Base-by-base conservation (phyloP, 176 grass and related monocot species). In the Tillandsia fasciculata region DNA sequence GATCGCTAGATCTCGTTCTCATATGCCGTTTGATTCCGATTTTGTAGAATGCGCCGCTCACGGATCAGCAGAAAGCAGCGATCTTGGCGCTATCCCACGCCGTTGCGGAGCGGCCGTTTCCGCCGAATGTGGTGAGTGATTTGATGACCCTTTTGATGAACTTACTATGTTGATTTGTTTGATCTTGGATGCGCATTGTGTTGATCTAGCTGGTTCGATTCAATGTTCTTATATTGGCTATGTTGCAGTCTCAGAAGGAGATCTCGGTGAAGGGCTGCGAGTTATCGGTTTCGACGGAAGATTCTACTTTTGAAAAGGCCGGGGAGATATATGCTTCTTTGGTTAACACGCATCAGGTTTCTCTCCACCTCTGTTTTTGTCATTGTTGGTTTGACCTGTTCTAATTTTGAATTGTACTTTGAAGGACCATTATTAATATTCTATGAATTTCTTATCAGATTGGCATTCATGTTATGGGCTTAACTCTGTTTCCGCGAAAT, bases 311-410 rank as follows among this genome's bases (percentile, higher is more conserved):
- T 23, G 85, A 91, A 68, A 80, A 86, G 42, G 80, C 83, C 48
- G 85, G 78, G 68, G 77, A 83, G 20, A 81, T 82, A 70, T 85
- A 91, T 91, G 88, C 88, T 14, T 80, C 86, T 75, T 86, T 96
- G 75, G 83, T 88, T 50, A 96, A 96, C 74, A 96, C 88, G 51
- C 92, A 96, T 54, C 92, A 96, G 88, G 92, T 91, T 63, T 48
- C 57, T 48, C 15, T 2, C 12, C 13, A 26, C 50, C 48, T 77
- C 48, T 26, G 14, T 58, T 72, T 49, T 79, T 27, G 14, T 69
- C 61, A 42, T 63, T 57, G 23, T 18, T 26, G 26, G 54, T 54
- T 13, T 3, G 64, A 69, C 69, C 24, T 10, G 12, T 23, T 53
- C 65, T 9, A 54, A 14, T 64, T 51, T 64, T n/a, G 11, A 59